Percentiles rank a stretch among this genome's conserved stretches.
These are phyloP conservation scores for Hypoxylon sp. DNA, from an alignment of 2,329 filamentous ascomycete species.

Conservation along the genomic window DNA sequence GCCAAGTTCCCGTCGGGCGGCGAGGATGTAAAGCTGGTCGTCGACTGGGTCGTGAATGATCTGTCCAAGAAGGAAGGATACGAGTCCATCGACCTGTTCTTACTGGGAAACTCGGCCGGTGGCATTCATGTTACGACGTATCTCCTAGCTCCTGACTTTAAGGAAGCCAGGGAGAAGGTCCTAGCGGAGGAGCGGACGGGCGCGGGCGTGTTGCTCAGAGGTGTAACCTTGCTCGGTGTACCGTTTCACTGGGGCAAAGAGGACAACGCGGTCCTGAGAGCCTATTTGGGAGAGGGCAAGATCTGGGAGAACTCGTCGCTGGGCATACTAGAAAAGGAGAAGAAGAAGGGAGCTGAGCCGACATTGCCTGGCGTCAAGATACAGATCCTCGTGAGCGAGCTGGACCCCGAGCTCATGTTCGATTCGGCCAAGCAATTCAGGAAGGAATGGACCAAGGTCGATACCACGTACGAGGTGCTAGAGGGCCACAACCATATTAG, in stretches of 20 bases:
- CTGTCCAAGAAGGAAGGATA: conserved; percentile 46
- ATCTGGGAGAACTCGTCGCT: conserved; percentile 46
- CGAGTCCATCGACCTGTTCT: conserved; percentile 54
- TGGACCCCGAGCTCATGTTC: conserved; percentile 49
- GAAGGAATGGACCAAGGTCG: conserved; percentile 42
- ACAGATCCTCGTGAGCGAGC: conserved; percentile 48
- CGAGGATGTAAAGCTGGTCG: conserved; percentile 56
- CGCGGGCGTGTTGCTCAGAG: conserved; percentile 44
- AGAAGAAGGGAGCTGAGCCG: conserved; percentile 36
- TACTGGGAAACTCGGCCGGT: conserved; percentile 60
- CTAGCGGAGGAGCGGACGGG: conserved; percentile 23
- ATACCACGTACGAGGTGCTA: conserved; percentile 45
- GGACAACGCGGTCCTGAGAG: conserved; percentile 43
- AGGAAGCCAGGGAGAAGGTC: conserved; percentile 39
- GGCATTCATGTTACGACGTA: conserved; percentile 58
- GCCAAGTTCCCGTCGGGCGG: conserved; percentile 59
- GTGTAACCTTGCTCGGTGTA: conserved; percentile 46
- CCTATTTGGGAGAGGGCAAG: conserved; percentile 48
- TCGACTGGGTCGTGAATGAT: conserved; percentile 55
- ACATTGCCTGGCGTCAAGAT: conserved; percentile 45
- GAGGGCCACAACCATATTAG: conserved; percentile 54
- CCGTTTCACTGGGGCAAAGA: conserved; percentile 49
- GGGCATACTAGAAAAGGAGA: conserved; percentile 44
- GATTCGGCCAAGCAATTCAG: conserved; percentile 47
- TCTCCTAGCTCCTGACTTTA: conserved; percentile 51